A percentile compares a stretch with the other conserved stretches of the same genome.
These are phyloP conservation scores for Chlorencoelia australis DNA, from an alignment of 2,329 filamentous ascomycete species.

Conservation along the genomic window DNA sequence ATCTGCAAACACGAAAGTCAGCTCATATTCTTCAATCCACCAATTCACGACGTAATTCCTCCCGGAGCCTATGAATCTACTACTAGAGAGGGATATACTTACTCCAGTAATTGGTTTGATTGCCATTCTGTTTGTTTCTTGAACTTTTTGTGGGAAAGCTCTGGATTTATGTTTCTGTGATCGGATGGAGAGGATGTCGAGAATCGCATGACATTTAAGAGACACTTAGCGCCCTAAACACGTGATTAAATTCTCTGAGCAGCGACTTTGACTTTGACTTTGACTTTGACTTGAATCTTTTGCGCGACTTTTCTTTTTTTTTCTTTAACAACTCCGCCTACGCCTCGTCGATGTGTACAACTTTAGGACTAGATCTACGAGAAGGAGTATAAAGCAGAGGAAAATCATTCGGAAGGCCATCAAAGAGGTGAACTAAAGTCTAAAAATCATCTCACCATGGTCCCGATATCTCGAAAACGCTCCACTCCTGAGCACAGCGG, in stretches of 20 bases:
- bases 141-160: constrained; percentile 19
- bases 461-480: constrained; percentile 19
- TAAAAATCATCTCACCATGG: no score
- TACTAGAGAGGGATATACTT: constrained; percentile 17
- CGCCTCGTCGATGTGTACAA: no score
- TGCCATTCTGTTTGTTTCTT: constrained; percentile 23
- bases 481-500: constrained; percentile 19
- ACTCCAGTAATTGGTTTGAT: constrained; percentile 30
- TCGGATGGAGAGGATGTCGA: constrained; percentile 9
- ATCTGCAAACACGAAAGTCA: constrained; percentile 34
- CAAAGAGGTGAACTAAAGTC: no score
- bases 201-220: constrained; percentile 22
- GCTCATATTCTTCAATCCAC: constrained; percentile 14
- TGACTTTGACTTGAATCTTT: no score
- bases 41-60: constrained; percentile 4
- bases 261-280: no score
- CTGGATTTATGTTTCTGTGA: constrained; percentile 22
- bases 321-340: not conserved
- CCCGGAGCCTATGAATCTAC: not conserved
- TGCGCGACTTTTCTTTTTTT: not conserved
- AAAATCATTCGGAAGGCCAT: no score
- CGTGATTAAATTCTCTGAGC: no score
- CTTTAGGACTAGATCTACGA: no score
- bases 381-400: no score
- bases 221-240: no score